Evolutionary conservation across 2,329 filamentous ascomycete genomes (phyloP).

Genomic region (Colletotrichum liaoningense): DNA sequence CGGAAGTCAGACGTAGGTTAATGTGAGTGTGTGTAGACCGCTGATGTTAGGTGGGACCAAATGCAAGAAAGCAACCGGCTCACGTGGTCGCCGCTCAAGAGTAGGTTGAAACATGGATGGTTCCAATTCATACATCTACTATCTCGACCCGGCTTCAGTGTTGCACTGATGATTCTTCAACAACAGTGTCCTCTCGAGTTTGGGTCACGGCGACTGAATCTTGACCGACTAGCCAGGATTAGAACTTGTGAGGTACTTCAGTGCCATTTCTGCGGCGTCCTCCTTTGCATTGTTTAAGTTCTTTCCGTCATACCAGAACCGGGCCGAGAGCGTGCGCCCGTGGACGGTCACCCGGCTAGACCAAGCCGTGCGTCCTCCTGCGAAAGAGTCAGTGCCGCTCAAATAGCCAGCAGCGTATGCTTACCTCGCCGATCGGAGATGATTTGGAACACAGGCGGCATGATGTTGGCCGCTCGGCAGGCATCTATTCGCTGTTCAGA

Average conservation of each 20-base stretch:
- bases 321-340: conserved; percentile 73
- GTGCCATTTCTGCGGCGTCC: conserved; percentile 87
- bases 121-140: too few species aligned
- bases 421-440: conserved; percentile 81
- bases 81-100: too few species aligned
- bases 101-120: too few species aligned
- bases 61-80: too few species aligned
- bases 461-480: conserved; percentile 65
- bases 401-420: conserved; percentile 34
- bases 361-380: conserved; percentile 92
- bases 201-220: too few species aligned
- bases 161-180: too few species aligned
- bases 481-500: conserved; percentile 55
- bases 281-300: conserved; percentile 89
- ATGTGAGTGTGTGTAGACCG: too few species aligned
- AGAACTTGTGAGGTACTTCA: conserved; percentile 64
- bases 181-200: too few species aligned
- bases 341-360: conserved; percentile 81
- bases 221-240: too few species aligned
- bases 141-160: too few species aligned
- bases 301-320: conserved; percentile 92
- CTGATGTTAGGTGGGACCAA: too few species aligned
- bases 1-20: too few species aligned
- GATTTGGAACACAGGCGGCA: conserved; percentile 72
- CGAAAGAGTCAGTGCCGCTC: background rate